Percentiles rank a stretch among this genome's conserved stretches.
Conservation (phyloP, 352 stramenopile species). For the Hyaloperonospora brassicae region DNA sequence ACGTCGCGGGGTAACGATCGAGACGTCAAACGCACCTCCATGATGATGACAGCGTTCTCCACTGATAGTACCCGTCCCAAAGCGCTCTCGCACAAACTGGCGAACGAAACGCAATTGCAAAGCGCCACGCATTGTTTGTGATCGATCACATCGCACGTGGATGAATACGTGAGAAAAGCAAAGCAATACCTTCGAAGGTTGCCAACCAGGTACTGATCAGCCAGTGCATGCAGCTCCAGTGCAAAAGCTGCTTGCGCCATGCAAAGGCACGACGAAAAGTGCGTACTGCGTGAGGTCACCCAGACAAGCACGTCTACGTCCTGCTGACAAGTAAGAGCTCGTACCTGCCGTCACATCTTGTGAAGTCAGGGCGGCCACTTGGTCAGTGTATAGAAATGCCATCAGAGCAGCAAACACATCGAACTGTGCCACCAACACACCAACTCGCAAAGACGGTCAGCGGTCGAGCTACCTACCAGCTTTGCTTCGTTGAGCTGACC, state of each 20-base stretch:
- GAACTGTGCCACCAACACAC: conserved; percentile 33
- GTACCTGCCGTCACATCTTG: conserved; percentile 37
- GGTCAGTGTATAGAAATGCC: conserved; percentile 87
- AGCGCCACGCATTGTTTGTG: too few relatives aligned
- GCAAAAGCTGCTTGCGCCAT: conserved; percentile 45
- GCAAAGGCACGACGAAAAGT: background rate
- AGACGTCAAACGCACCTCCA: conserved; percentile 33
- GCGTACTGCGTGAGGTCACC: background rate
- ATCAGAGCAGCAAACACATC: conserved; percentile 76
- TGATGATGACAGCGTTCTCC: conserved; percentile 67
- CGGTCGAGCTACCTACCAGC: background rate
- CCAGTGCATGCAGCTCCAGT: conserved; percentile 69
- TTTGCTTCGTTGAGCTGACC: background rate
- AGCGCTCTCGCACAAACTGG: conserved; percentile 62
- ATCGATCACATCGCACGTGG: too few relatives aligned
- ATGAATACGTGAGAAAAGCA: too few relatives aligned
- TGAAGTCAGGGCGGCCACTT: conserved; percentile 39
- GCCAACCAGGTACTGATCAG: conserved; percentile 82
- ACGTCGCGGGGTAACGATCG: background rate
- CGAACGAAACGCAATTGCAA: background rate
- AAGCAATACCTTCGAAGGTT: conserved; percentile 41
- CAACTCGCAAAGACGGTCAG: conserved; percentile 2
- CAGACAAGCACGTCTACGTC: background rate
- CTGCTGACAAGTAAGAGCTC: background rate
- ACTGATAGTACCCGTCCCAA: conserved; percentile 63